These are phyloP conservation scores for Cucurbita argyrosperma DNA, from an alignment of 306 rosid genomes.

Conservation along the genomic window DNA sequence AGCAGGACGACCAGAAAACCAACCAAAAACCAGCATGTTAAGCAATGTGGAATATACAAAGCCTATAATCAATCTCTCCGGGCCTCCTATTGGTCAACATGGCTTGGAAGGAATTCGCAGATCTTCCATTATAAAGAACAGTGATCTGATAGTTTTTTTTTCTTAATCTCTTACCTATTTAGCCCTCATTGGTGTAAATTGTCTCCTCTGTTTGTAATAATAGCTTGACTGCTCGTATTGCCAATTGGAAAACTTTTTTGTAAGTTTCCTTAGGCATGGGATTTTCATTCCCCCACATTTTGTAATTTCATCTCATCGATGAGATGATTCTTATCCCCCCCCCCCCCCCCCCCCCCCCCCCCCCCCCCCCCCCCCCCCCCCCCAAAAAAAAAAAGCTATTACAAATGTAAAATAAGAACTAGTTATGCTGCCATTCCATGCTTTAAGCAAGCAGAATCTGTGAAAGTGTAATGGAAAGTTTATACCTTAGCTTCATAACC, in stretches of 20 bases:
- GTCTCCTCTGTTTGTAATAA: background rate
- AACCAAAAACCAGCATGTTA: background rate
- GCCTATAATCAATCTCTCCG: no score
- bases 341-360: no score
- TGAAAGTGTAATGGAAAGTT: background rate
- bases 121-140: background rate
- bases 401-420: background rate
- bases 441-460: background rate
- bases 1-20: background rate
- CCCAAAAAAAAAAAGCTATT: background rate
- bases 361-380: background rate
- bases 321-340: background rate
- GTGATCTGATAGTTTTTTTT: background rate
- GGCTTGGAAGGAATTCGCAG: background rate
- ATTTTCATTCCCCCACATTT: background rate
- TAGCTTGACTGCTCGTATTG: background rate
- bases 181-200: background rate
- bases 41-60: background rate
- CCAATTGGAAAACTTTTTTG: background rate
- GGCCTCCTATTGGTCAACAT: no score
- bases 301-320: background rate
- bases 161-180: background rate
- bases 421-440: background rate
- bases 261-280: background rate
- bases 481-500: conserved; percentile 73